phyloP scores from a whole-genome alignment of 75 land plant species.

The Pinus albicaulis region DNA sequence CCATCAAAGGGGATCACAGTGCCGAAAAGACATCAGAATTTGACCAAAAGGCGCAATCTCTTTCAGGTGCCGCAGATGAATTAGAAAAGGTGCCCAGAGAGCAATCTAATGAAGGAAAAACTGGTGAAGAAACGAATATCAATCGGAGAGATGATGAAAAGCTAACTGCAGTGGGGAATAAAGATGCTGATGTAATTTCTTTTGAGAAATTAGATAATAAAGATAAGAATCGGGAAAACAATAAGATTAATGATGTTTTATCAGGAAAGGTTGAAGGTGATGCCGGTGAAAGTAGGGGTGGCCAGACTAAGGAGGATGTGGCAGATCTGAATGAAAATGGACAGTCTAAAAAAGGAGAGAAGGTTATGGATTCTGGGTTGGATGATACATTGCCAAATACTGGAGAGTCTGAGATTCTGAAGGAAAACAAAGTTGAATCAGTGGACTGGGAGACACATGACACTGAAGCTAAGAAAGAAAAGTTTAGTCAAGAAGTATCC shows the following conservation, averaged over 20 bases:
- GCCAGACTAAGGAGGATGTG: constrained; percentile 3
- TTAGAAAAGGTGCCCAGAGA: neutral
- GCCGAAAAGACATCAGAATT: constrained; percentile 7
- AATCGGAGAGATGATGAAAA: constrained; percentile 2
- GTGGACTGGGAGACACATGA: constrained; percentile 65
- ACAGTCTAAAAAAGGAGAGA: constrained; percentile 4
- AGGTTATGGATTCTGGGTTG: constrained; percentile 12
- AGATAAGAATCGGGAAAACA: neutral
- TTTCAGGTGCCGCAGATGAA: neutral
- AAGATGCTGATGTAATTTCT: neutral
- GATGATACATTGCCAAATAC: constrained; percentile 23
- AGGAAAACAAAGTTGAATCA: constrained; percentile 30
- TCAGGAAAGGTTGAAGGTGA: constrained; percentile 8
- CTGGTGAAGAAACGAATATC: neutral
- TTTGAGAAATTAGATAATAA: constrained; percentile 1
- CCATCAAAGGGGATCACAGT: constrained; percentile 6
- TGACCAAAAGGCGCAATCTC: neutral
- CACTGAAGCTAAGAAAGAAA: constrained; percentile 53
- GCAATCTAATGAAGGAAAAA: neutral
- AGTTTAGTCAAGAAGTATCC: constrained; percentile 21
- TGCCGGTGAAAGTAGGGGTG: constrained; percentile 2
- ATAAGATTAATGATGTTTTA: constrained; percentile 7
- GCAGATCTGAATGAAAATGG: neutral
- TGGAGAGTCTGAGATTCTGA: constrained; percentile 22
- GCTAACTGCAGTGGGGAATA: constrained; percentile 8